Percentiles rank a stretch among this genome's conserved stretches.
These are phyloP conservation scores for Tetrahymena elliotti DNA, from an alignment of 73 alveolate species.

Conservation along the genomic window DNA sequence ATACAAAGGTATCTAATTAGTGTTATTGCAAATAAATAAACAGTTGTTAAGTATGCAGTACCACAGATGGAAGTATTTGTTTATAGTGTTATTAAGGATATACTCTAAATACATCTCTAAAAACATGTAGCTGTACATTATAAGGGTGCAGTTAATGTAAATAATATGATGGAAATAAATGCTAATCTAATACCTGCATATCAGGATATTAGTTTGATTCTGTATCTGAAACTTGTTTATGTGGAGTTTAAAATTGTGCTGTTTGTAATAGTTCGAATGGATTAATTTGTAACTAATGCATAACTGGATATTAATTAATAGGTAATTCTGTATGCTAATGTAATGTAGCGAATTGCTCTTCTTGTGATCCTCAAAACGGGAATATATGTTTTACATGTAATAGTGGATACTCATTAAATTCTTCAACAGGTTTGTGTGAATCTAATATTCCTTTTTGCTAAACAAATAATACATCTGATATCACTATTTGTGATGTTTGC, in stretches of 20 bases:
- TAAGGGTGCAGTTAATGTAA: neutral
- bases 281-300: neutral
- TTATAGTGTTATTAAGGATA: neutral
- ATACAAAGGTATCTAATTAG: neutral
- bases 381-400: neutral
- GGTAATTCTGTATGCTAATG: neutral
- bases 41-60: neutral
- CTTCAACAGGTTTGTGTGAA: neutral
- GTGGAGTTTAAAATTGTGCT: neutral
- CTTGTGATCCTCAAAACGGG: neutral
- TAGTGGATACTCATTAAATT: neutral
- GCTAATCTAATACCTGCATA: neutral
- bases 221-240: neutral
- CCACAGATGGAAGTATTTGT: neutral
- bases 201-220: neutral
- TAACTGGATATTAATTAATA: neutral
- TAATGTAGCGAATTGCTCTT: neutral
- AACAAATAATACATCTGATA: neutral
- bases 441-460: neutral
- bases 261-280: neutral
- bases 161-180: neutral
- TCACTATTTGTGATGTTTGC: neutral
- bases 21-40: neutral
- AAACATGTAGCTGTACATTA: neutral
- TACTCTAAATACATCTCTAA: neutral